Base-by-base conservation (phyloP, 352 stramenopile genomes). In the Phytopythium chamaehyphon region DNA sequence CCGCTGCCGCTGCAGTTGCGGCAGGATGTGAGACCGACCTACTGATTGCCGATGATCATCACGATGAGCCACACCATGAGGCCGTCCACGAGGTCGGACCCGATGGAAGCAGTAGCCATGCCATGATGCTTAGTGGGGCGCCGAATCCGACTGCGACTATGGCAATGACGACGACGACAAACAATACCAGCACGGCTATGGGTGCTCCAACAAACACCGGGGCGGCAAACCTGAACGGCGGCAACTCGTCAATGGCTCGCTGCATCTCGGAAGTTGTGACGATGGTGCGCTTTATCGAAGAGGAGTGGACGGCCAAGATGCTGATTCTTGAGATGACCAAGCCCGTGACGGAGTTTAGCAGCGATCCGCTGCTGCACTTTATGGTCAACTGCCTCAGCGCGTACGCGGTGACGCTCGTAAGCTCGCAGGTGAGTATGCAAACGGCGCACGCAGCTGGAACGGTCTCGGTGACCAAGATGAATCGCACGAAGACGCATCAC, bases 251-350 rank as follows among this genome's bases (percentile, higher is more conserved):
- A 21, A 65, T 84, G 52, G 66, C 69, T 3, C 76, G 84, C 53
- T 78, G 69, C 51, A 81, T 77, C 36, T 74, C 71, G 33, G 78
- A 87, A 44, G 64, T 89, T 36, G 55, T 89, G 44, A 78, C 64
- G 18, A 80, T 74, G 71, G 69, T 87, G 52, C 76, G 76, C 44
- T 84, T 83, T 37, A 70, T 86, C 23, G 78, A 87, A 53, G 66
- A 79, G 26, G 78, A 89, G 55, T 89, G 78, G 78, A 74, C 71
- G 23, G 71, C 78, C 8, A 89, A 86, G 64, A 73, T 87, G 64
- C 52, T 84, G 47, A 86, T 89, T 36, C 55, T 89, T 3, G 78
- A 89, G 59, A 73, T 89, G 62, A 89, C 75, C 18, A 85, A 84
- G 52, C 78, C 75, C 9, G 62, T 86, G 59, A 76, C 69, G 15